These are phyloP conservation scores for Cairneyella variabilis DNA, from an alignment of 495 filamentous ascomycete species.

Conservation along the genomic window DNA sequence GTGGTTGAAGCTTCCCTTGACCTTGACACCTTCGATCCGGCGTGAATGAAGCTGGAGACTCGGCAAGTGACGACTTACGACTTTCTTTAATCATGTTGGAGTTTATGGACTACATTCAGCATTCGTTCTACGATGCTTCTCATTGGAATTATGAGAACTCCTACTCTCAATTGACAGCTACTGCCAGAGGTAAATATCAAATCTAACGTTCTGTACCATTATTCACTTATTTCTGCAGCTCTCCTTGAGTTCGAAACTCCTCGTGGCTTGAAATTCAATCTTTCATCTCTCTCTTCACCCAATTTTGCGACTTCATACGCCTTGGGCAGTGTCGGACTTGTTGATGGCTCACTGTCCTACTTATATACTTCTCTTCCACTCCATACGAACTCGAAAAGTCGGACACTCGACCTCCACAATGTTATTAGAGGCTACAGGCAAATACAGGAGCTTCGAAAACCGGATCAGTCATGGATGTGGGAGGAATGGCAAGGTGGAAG, in stretches of 20 bases:
- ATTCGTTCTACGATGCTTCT: conserved; percentile 82
- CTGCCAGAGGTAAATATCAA: conserved; percentile 64
- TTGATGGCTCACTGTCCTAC: conserved; percentile 90
- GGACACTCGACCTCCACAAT: conserved; percentile 56
- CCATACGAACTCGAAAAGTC: conserved; percentile 48
- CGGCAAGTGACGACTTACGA: not conserved
- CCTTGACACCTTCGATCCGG: too few species aligned
- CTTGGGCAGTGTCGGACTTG: conserved; percentile 75
- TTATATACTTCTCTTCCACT: conserved; percentile 81
- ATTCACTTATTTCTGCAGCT: conserved; percentile 44
- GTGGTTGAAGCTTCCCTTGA: too few species aligned
- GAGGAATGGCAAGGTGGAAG: conserved; percentile 47
- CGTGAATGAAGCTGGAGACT: too few species aligned
- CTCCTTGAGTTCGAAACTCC: conserved; percentile 84
- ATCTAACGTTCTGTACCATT: not conserved
- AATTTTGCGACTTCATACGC: conserved; percentile 92
- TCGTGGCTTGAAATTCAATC: conserved; percentile 68
- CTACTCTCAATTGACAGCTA: conserved; percentile 83
- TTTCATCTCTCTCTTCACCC: conserved; percentile 86
- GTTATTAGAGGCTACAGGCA: conserved; percentile 70
- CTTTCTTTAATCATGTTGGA: conserved; percentile 64
- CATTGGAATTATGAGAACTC: conserved; percentile 92
- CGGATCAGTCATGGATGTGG: conserved; percentile 45
- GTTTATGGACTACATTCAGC: conserved; percentile 98
- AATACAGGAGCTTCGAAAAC: conserved; percentile 46